Evolutionary conservation across 2,329 filamentous ascomycete genomes (phyloP).

Genomic region (Colletotrichum sidae): DNA sequence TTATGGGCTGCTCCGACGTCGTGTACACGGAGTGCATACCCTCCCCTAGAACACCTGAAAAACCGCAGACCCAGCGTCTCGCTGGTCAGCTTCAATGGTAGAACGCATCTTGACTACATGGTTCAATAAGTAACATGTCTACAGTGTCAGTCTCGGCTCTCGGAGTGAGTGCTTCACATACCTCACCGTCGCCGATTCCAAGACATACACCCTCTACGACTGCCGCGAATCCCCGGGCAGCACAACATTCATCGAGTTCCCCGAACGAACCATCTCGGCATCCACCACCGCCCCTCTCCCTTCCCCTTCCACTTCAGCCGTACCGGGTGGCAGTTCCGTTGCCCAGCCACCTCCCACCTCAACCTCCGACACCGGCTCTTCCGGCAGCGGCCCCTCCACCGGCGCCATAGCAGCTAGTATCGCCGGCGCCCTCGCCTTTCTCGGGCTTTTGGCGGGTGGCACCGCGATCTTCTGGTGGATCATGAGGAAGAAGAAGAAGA

Average conservation of each 20-base stretch:
- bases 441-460: conserved; percentile 1
- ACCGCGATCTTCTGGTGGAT: conserved; percentile 8
- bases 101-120: too few species aligned
- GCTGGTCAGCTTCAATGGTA: too few species aligned
- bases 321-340: too few species aligned
- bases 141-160: too few species aligned
- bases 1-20: conserved; percentile 11
- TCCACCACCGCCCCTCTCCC: neutral
- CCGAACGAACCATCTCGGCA: neutral
- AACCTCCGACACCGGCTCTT: neutral
- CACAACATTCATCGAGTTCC: neutral
- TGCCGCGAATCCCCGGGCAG: neutral
- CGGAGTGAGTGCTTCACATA: conserved; percentile 16
- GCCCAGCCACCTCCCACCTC: too few species aligned
- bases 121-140: too few species aligned
- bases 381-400: neutral
- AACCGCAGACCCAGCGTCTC: too few species aligned
- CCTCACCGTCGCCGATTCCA: neutral
- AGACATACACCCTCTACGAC: conserved; percentile 9
- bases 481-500: conserved; percentile 9
- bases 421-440: conserved; percentile 21
- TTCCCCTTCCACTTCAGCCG: too few species aligned
- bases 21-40: too few species aligned
- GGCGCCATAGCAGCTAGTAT: conserved; percentile 10
- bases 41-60: too few species aligned